Conservation (phyloP, 208 protist genomes). For the Angomonas deanei region DNA sequence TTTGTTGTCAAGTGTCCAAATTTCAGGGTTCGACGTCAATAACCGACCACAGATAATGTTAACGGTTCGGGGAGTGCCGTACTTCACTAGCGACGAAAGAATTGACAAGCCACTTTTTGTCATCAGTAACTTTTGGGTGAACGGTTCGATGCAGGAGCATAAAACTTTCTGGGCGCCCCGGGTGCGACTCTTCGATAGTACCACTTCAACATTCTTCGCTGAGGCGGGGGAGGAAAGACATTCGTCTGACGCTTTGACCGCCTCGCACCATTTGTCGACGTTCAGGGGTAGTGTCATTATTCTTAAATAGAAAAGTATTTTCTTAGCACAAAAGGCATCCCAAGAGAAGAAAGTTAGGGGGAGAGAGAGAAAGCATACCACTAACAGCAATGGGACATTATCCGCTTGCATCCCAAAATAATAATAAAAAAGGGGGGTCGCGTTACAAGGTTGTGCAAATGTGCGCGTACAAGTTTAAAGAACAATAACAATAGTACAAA, state of each 20-base stretch:
- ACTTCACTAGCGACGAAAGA: constrained; percentile 64
- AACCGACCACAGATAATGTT: constrained; percentile 32
- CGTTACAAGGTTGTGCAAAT: too few relatives aligned
- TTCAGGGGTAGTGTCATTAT: not conserved
- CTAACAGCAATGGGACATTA: too few relatives aligned
- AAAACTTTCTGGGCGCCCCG: constrained; percentile 68
- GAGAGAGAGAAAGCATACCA: too few relatives aligned
- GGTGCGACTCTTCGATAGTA: constrained; percentile 56
- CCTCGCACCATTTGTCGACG: constrained; percentile 43
- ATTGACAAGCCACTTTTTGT: constrained; percentile 44
- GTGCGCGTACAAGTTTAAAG: too few relatives aligned
- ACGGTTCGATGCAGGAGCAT: constrained; percentile 36
- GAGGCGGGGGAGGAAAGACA: constrained; percentile 43
- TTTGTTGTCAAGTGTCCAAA: constrained; percentile 33
- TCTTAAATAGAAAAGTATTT: too few relatives aligned
- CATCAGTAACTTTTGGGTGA: constrained; percentile 43
- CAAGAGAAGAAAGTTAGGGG: too few relatives aligned
- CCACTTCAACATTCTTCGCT: constrained; percentile 66
- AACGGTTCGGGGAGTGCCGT: constrained; percentile 65
- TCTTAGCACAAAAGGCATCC: too few relatives aligned
- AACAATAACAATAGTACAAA: too few relatives aligned
- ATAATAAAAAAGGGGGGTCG: too few relatives aligned
- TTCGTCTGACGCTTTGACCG: constrained; percentile 38
- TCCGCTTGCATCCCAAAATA: too few relatives aligned
- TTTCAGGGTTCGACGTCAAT: constrained; percentile 11